A percentile compares a stretch with the other conserved stretches of the same genome.
Conservation (phyloP, 2,329 filamentous ascomycete species). For the Lasiodiplodia sp. region DNA sequence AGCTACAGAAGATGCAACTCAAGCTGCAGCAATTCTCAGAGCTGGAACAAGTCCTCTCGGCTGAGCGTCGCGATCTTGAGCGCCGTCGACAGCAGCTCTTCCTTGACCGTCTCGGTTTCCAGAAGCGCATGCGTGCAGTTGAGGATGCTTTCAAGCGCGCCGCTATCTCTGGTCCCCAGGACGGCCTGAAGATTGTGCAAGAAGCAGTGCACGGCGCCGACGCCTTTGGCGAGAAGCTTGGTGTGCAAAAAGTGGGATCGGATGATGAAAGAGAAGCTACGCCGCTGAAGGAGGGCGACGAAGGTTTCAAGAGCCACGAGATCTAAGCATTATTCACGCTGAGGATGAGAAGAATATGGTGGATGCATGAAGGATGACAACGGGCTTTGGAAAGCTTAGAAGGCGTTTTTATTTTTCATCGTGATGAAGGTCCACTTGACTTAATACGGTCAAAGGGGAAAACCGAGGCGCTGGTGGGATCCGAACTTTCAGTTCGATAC, state of each 20-base stretch:
- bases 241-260: slow-evolving; percentile 28
- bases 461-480: slow-evolving; percentile 21
- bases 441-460: slow-evolving; percentile 6
- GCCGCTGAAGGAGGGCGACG: slow-evolving; percentile 42
- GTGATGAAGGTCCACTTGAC: slow-evolving; percentile 17
- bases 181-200: slow-evolving; percentile 51
- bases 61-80: slow-evolving; percentile 91
- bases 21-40: slow-evolving; percentile 97
- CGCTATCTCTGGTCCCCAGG: slow-evolving; percentile 46
- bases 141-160: slow-evolving; percentile 74
- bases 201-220: slow-evolving; percentile 29
- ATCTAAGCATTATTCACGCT: slow-evolving; percentile 35
- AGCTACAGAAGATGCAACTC: slow-evolving; percentile 93
- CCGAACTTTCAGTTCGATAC: neutral
- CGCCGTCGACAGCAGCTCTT: slow-evolving; percentile 91
- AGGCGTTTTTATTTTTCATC: slow-evolving; percentile 22
- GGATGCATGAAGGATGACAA: slow-evolving; percentile 25
- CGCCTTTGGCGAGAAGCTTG: slow-evolving; percentile 30
- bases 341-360: neutral
- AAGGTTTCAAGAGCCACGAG: slow-evolving; percentile 45
- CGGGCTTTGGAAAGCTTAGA: slow-evolving; percentile 20
- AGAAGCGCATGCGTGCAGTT: slow-evolving; percentile 82
- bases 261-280: slow-evolving; percentile 34
- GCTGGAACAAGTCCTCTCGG: slow-evolving; percentile 90
- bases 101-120: slow-evolving; percentile 88